Conservation (phyloP, 2,329 filamentous ascomycete species). For the Chrysoporthe cubensis region DNA sequence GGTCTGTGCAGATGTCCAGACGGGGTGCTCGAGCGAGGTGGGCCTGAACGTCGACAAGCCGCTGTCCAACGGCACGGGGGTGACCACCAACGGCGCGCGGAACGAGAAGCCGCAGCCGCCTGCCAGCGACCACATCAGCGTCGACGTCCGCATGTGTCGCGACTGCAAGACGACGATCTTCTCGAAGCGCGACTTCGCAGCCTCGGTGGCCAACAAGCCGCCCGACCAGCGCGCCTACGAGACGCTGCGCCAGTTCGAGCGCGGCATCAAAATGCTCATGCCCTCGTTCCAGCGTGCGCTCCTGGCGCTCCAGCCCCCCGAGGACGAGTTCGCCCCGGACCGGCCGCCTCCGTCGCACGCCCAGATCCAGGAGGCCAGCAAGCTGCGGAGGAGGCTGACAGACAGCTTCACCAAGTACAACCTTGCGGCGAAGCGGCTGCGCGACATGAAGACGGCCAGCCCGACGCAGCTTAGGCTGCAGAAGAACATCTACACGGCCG, state of each 20-base stretch:
- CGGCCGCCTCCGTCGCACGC: conserved; percentile 56
- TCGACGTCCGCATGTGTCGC: conserved; percentile 90
- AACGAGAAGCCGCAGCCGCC: conserved; percentile 46
- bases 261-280: conserved; percentile 79
- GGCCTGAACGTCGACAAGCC: conserved; percentile 68
- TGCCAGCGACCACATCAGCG: conserved; percentile 57
- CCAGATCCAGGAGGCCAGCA: conserved; percentile 83
- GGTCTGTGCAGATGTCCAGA: conserved; percentile 86
- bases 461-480: conserved; percentile 76
- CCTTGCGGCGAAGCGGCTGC: conserved; percentile 76
- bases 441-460: conserved; percentile 75
- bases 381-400: conserved; percentile 85
- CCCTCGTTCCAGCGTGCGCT: conserved; percentile 84
- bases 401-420: conserved; percentile 92
- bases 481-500: conserved; percentile 79
- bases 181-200: conserved; percentile 74
- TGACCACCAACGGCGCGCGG: conserved; percentile 31
- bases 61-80: conserved; percentile 15
- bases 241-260: conserved; percentile 84
- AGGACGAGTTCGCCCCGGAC: conserved; percentile 39
- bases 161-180: conserved; percentile 74
- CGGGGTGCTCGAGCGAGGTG: conserved; percentile 82
- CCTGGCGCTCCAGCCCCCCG: conserved; percentile 65
- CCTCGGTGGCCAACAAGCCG: conserved; percentile 68
- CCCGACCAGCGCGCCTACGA: conserved; percentile 80